A percentile compares a stretch with the other conserved stretches of the same genome.
phyloP scores from a whole-genome alignment of 352 stramenopile genomes.

The Globisporangium abappressorium region DNA sequence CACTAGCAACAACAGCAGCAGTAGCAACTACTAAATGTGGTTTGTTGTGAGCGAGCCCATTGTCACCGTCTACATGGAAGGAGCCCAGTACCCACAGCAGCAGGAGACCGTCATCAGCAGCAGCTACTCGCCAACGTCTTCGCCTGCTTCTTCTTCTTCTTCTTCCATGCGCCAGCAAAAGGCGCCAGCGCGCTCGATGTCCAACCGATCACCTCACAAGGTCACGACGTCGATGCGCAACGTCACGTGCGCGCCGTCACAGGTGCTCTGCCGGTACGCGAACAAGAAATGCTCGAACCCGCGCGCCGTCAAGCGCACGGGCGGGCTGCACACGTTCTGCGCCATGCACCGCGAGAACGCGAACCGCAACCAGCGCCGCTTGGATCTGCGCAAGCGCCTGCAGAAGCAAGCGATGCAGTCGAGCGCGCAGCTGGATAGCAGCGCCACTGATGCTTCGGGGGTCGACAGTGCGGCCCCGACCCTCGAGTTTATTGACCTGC shows the following conservation, averaged over 20 bases:
- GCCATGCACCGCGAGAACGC: constrained; percentile 40
- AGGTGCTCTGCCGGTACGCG: constrained; percentile 34
- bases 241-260: constrained; percentile 13
- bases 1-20: background rate
- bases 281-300: constrained; percentile 41
- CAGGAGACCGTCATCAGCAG: background rate
- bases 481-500: background rate
- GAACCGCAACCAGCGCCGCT: constrained; percentile 25
- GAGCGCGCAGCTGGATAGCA: background rate
- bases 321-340: constrained; percentile 44
- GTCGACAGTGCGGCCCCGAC: background rate
- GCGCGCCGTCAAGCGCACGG: constrained; percentile 42
- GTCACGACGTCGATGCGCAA: constrained; percentile 4
- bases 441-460: background rate
- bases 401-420: constrained; percentile 17
- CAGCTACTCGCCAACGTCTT: constrained; percentile 1
- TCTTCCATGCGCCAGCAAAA: background rate
- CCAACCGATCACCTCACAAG: constrained; percentile 1
- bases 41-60: constrained; percentile 5
- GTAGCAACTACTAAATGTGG: constrained; percentile 2
- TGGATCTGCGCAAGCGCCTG: constrained; percentile 24
- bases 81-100: constrained; percentile 2
- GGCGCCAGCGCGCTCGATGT: background rate
- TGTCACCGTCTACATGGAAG: constrained; percentile 6
- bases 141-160: background rate